Conservation (phyloP, 441 rosid species). For the Croton setiger region DNA sequence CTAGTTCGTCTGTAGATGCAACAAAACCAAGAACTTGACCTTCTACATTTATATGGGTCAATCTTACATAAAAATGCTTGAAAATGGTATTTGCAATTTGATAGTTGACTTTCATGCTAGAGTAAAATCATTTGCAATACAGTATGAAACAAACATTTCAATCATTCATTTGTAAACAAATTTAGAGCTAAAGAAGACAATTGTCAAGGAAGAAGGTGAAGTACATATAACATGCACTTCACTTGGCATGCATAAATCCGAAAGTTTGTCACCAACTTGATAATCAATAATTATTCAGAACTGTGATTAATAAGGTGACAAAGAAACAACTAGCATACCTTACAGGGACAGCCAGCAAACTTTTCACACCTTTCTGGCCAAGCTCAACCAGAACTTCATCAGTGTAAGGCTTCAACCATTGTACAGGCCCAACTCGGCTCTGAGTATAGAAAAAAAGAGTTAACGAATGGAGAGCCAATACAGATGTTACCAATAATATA, state of each 20-base stretch:
- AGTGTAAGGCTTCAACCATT: slow-evolving; percentile 95
- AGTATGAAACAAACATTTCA: neutral
- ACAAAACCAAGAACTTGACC: neutral
- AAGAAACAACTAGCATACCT: slow-evolving; percentile 42
- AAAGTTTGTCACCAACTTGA: neutral
- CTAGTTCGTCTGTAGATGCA: neutral
- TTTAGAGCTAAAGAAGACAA: neutral
- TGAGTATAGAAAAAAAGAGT: slow-evolving; percentile 21
- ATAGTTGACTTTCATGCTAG: neutral
- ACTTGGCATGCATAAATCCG: neutral
- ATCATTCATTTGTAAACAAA: neutral
- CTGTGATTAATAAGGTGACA: neutral
- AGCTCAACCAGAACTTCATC: slow-evolving; percentile 94
- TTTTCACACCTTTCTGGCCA: slow-evolving; percentile 92
- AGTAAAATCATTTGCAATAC: neutral
- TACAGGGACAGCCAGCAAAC: slow-evolving; percentile 89
- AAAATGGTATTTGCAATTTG: neutral
- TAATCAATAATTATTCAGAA: neutral
- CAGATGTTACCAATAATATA: neutral
- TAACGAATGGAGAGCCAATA: neutral
- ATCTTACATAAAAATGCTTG: too few relatives aligned
- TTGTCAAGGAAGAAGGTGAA: neutral
- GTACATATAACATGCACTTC: neutral
- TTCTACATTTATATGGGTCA: neutral
- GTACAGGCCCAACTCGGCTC: slow-evolving; percentile 99